Conservation (phyloP, 2,329 filamentous ascomycete species). For the Sporothrix variecibatus region DNA sequence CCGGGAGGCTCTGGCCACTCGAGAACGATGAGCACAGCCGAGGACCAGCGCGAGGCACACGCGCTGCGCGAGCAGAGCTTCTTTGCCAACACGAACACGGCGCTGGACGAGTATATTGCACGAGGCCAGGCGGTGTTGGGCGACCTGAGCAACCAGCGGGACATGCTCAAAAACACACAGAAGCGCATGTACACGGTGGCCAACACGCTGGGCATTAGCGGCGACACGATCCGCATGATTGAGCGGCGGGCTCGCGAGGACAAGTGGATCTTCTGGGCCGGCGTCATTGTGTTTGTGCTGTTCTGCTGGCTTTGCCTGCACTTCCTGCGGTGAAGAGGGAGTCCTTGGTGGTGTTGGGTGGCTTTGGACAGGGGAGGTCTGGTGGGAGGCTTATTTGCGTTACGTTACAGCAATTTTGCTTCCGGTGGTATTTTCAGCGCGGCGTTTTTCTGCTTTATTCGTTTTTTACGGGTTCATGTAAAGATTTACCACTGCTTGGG, state of each 20-base stretch:
- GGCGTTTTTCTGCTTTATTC: slow-evolving; percentile 25
- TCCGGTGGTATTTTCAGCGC: slow-evolving; percentile 23
- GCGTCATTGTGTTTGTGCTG: slow-evolving; percentile 80
- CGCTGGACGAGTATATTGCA: slow-evolving; percentile 92
- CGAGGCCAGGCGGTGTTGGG: slow-evolving; percentile 86
- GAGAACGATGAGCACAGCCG: slow-evolving; percentile 45
- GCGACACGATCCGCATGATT: slow-evolving; percentile 96
- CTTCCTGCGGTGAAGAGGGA: slow-evolving; percentile 64
- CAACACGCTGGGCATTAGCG: slow-evolving; percentile 89
- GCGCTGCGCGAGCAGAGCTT: slow-evolving; percentile 89
- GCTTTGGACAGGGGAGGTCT: background rate
- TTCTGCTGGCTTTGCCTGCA: slow-evolving; percentile 93
- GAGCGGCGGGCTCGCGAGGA: slow-evolving; percentile 89
- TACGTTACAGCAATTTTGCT: background rate
- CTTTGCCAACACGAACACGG: slow-evolving; percentile 76
- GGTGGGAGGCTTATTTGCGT: background rate
- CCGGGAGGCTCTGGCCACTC: slow-evolving; percentile 39
- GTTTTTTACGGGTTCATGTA: background rate
- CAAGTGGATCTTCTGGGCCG: slow-evolving; percentile 95
- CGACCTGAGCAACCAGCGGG: slow-evolving; percentile 84
- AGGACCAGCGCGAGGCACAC: slow-evolving; percentile 68
- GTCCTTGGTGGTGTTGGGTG: background rate
- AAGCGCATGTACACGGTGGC: slow-evolving; percentile 87
- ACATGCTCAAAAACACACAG: slow-evolving; percentile 95
- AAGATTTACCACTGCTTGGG: background rate